Percentiles rank a stretch among this genome's conserved stretches.
Evolutionary conservation across 495 filamentous ascomycete genomes (phyloP).

Genomic region (Cetradonia linearis): DNA sequence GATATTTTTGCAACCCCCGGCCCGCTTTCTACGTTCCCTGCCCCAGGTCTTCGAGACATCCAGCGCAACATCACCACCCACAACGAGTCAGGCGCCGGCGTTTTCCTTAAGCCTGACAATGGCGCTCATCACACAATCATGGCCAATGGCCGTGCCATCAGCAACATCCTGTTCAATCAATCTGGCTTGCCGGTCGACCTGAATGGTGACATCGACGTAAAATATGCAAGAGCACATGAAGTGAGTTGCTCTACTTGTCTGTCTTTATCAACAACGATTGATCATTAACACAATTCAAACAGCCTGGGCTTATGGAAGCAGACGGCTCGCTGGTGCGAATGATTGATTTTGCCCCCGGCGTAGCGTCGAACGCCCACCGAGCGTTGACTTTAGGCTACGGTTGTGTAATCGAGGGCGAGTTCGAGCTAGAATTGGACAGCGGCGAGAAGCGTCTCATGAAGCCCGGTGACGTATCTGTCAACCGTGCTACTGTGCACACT

Average conservation of each 20-base stretch:
- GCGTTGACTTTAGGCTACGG: slow-evolving; percentile 64
- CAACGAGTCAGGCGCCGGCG: slow-evolving; percentile 27
- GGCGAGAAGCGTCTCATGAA: slow-evolving; percentile 45
- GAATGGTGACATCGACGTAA: slow-evolving; percentile 41
- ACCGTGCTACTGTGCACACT: slow-evolving; percentile 56
- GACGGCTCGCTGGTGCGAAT: slow-evolving; percentile 11
- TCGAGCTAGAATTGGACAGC: slow-evolving; percentile 50
- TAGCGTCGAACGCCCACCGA: slow-evolving; percentile 38
- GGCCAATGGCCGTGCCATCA: slow-evolving; percentile 16
- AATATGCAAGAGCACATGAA: slow-evolving; percentile 28
- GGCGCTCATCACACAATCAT: slow-evolving; percentile 21
- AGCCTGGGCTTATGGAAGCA: background rate
- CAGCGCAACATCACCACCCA: slow-evolving; percentile 32
- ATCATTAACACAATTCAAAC: background rate
- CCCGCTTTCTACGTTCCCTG: background rate
- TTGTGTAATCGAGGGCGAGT: slow-evolving; percentile 57
- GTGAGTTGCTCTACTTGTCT: slow-evolving; percentile 15
- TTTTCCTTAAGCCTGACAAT: slow-evolving; percentile 24
- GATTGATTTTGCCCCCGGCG: slow-evolving; percentile 41
- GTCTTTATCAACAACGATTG: slow-evolving; percentile 8
- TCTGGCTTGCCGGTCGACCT: slow-evolving; percentile 29
- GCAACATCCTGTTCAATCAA: slow-evolving; percentile 28
- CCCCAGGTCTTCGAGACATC: slow-evolving; percentile 9
- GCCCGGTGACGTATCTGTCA: slow-evolving; percentile 51
- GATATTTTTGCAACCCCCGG: too few species aligned